phyloP scores from a whole-genome alignment of 768 basidiomycete genomes.

The Tremella mesenterica region DNA sequence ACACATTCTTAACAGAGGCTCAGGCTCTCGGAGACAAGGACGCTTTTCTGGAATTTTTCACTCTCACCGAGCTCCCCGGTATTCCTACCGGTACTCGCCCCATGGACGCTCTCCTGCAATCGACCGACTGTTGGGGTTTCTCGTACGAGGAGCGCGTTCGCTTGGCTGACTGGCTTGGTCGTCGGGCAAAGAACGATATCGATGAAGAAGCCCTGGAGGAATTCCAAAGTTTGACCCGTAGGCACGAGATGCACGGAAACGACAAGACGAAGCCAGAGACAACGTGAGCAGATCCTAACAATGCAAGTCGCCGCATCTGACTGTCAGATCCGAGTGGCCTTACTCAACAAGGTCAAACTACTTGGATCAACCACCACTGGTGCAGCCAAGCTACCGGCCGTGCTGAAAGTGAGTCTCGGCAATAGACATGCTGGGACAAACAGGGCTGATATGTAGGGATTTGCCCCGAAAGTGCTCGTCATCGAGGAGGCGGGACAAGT shows the following conservation, averaged over 20 bases:
- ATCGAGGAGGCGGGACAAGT: slow-evolving; percentile 79
- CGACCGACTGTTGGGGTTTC: not conserved
- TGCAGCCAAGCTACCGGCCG: slow-evolving; percentile 57
- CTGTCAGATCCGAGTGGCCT: slow-evolving; percentile 51
- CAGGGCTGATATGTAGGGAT: not conserved
- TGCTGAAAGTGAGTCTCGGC: slow-evolving; percentile 51
- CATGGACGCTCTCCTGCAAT: slow-evolving; percentile 1
- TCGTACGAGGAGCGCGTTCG: not conserved
- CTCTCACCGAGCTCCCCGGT: not conserved
- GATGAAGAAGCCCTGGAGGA: slow-evolving; percentile 5
- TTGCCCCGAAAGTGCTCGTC: slow-evolving; percentile 8
- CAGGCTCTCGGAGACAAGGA: not conserved
- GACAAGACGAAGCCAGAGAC: slow-evolving; percentile 49
- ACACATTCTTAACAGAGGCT: too few species aligned
- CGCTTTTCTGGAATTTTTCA: slow-evolving; percentile 3
- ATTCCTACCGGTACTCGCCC: slow-evolving; percentile 2
- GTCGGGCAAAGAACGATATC: not conserved
- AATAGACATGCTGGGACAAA: not conserved
- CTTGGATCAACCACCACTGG: slow-evolving; percentile 69
- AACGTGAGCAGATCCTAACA: slow-evolving; percentile 49
- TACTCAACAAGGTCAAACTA: slow-evolving; percentile 55
- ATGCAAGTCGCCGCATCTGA: not conserved
- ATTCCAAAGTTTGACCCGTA: slow-evolving; percentile 5
- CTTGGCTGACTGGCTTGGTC: not conserved
- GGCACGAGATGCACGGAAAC: slow-evolving; percentile 47